A percentile compares a stretch with the other conserved stretches of the same genome.
Conservation (phyloP, 495 filamentous ascomycete genomes). For the Hamigera avellanea region DNA sequence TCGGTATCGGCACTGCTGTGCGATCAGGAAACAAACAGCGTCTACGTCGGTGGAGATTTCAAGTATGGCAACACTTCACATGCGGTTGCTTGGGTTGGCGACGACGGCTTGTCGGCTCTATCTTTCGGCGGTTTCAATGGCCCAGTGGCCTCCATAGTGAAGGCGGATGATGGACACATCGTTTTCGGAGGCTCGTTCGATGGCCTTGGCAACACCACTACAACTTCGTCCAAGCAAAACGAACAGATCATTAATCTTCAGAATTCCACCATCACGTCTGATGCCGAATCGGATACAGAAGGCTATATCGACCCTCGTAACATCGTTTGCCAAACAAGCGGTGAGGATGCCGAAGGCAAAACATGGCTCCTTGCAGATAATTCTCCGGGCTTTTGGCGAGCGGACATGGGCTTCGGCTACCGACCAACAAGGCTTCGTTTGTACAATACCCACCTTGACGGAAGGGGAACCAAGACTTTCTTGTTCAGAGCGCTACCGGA, state of each 20-base stretch:
- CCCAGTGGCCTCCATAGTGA: constrained; percentile 75
- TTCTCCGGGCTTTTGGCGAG: constrained; percentile 72
- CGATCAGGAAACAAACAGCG: constrained; percentile 67
- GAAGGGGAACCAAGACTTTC: constrained; percentile 77
- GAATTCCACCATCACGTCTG: constrained; percentile 59
- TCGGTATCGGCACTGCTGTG: constrained; percentile 72
- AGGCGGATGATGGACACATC: constrained; percentile 67
- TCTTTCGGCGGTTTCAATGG: constrained; percentile 93
- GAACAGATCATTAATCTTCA: constrained; percentile 76
- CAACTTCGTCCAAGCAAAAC: constrained; percentile 43
- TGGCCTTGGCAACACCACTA: constrained; percentile 71
- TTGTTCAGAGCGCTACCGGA: constrained; percentile 71
- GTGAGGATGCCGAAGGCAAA: constrained; percentile 50
- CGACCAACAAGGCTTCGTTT: constrained; percentile 75
- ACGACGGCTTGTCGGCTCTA: constrained; percentile 65
- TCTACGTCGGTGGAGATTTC: constrained; percentile 88
- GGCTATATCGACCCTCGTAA: constrained; percentile 72
- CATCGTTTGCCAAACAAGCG: constrained; percentile 70
- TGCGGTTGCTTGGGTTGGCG: constrained; percentile 69
- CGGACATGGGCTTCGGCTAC: constrained; percentile 70
- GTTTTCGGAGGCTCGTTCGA: constrained; percentile 90
- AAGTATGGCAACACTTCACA: constrained; percentile 70
- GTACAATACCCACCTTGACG: constrained; percentile 80
- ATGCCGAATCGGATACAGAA: constrained; percentile 41
- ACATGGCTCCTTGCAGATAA: constrained; percentile 82